A percentile compares a stretch with the other conserved stretches of the same genome.
phyloP scores from a whole-genome alignment of 805 yeast species.

The Ogataea thermomethanolica region DNA sequence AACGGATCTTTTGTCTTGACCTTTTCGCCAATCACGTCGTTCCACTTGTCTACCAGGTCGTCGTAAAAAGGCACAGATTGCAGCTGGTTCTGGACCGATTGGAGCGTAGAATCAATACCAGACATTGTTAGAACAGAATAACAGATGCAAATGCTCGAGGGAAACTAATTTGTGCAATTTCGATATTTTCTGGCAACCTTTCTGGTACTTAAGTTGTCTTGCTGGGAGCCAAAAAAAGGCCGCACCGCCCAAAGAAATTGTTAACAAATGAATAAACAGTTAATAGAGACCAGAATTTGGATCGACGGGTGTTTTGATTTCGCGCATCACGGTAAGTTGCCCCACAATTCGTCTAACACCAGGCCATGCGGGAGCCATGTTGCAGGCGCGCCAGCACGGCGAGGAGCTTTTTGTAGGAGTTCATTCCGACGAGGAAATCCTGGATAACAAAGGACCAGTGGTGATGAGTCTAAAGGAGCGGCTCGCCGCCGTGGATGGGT shows the following conservation, averaged over 20 bases:
- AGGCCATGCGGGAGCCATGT: conserved; percentile 91
- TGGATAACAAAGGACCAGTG: conserved; percentile 83
- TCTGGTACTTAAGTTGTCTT: neutral
- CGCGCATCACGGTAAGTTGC: conserved; percentile 76
- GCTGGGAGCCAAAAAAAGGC: neutral
- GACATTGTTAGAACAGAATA: conserved; percentile 5
- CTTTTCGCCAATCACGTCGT: conserved; percentile 64
- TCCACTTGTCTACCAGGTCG: conserved; percentile 52
- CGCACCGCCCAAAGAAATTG: conserved; percentile 1
- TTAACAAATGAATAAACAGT: conserved; percentile 5
- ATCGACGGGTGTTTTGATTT: conserved; percentile 98
- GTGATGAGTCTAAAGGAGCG: conserved; percentile 86
- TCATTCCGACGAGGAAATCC: conserved; percentile 87
- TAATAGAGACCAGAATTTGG: conserved; percentile 62
- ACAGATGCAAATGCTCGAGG: no score
- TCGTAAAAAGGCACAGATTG: conserved; percentile 58
- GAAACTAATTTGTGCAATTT: neutral
- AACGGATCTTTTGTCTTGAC: conserved; percentile 66
- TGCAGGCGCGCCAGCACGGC: conserved; percentile 87
- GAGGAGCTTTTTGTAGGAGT: conserved; percentile 78
- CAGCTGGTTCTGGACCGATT: conserved; percentile 29
- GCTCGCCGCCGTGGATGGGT: conserved; percentile 78
- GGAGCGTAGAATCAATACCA: conserved; percentile 11
- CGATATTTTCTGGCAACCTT: neutral
- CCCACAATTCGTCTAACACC: neutral